Conservation (phyloP, 2,329 filamentous ascomycete species). For the Pseudocercospora fuligena region DNA sequence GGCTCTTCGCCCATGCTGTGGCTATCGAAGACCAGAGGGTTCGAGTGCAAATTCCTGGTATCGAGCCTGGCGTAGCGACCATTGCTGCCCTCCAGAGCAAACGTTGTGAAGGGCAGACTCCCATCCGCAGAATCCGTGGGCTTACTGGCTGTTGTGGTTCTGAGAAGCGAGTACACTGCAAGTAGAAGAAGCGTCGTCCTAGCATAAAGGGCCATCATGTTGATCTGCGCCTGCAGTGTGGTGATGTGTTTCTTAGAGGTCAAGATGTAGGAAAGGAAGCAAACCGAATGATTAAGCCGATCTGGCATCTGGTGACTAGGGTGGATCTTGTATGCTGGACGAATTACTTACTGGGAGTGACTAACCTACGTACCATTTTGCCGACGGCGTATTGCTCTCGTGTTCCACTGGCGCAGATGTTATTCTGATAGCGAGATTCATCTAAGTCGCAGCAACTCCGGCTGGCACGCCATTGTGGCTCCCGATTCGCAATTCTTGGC, state of each 20-base stretch:
- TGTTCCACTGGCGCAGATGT: background rate
- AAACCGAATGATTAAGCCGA: background rate
- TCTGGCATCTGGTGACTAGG: background rate
- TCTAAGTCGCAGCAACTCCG: background rate
- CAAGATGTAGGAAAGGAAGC: background rate
- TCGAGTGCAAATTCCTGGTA: background rate
- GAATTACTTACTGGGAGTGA: background rate
- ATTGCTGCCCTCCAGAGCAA: slow-evolving; percentile 4
- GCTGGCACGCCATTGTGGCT: background rate
- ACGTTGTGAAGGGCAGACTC: slow-evolving; percentile 1
- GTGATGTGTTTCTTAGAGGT: background rate
- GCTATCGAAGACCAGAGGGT: background rate
- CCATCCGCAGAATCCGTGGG: background rate
- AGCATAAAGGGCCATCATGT: background rate
- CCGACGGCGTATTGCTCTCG: background rate
- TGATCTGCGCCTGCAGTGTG: background rate
- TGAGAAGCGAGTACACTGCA: background rate
- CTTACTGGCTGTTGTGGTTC: background rate
- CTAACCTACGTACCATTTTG: background rate
- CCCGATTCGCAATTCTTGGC: background rate
- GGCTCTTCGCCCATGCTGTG: background rate
- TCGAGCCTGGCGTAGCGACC: slow-evolving; percentile 4
- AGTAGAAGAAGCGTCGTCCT: background rate
- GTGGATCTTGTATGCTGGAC: background rate
- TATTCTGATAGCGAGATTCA: background rate